Evolutionary conservation across 208 protist species (phyloP), one percentile per base, ranked within the genome.

Genomic region (Crithidia fasciculata): DNA sequence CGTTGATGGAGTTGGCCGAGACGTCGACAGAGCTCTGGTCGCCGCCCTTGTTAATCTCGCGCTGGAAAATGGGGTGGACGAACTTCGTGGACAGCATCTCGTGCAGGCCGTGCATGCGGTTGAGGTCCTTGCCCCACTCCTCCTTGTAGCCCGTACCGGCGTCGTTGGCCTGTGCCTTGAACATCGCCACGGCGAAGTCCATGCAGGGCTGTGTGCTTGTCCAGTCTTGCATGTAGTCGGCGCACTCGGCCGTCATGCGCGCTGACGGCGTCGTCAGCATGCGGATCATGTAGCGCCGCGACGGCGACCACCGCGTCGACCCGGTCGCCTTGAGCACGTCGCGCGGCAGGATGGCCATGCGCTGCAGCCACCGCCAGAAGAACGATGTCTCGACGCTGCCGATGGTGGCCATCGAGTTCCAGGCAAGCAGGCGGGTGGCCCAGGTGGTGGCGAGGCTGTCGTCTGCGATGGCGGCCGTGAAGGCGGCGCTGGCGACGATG

Each of bases 301-400:
- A 18, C 37, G 80, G 44, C 10, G 52, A 40, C 74, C 74, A 78
- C 50, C 47, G 50, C 54, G 62, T 18, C 45, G 41, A 40, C 12
- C 72, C 58, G 8, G 61, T 47, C 3, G 76, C 78, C 15, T 16
- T 43, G 28, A 82, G 15, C 16, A 71, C 76, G 57, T 90, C 85
- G 44, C 68, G 68, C 45, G 85, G 85, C 61, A 90, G 47, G 8
- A 83, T 74, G 0, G 71, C 47, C 55, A 87, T 76, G 50, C 77
- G 78, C 77, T 88, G 76, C 43, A 86, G 61, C 85, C 85, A 90
- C 8, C 75, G 74, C 82, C 82, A 90, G 60, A 88, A 84, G 69
- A 90, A 90, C 40, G 82, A 69, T 15, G 80, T 72, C 69, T 90
- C 81, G 18, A 80, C 69, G 61, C 66, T 85, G 55, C 82, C 85